Conservation (phyloP, 345 rosid species). For the Luvunga scandens region DNA sequence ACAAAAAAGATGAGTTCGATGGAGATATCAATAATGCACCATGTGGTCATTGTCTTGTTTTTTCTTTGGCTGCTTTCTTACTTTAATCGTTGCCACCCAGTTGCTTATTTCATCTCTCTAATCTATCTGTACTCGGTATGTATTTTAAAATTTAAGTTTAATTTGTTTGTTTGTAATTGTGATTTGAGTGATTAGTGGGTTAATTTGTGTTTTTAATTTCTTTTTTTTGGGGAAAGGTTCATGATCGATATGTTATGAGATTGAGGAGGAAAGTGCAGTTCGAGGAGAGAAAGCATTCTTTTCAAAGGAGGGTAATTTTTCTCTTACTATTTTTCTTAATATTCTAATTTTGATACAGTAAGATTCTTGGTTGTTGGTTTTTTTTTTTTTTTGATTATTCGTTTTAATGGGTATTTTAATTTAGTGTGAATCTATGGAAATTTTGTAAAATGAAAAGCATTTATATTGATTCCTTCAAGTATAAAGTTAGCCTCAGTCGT, state of each 20-base stretch:
- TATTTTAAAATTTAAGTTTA: not conserved
- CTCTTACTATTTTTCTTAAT: not conserved
- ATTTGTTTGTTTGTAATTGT: not conserved
- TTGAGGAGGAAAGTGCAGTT: constrained; percentile 58
- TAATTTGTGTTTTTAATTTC: not conserved
- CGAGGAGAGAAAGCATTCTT: constrained; percentile 63
- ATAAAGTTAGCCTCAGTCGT: not conserved
- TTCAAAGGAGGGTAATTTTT: constrained; percentile 64
- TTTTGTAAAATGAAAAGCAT: not conserved
- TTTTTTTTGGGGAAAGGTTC: constrained; percentile 45
- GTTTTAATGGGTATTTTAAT: not conserved
- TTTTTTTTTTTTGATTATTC: not conserved
- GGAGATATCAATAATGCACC: constrained; percentile 66
- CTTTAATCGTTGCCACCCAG: constrained; percentile 51
- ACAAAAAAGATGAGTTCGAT: constrained; percentile 27
- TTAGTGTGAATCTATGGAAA: not conserved
- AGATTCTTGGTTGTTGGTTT: not conserved
- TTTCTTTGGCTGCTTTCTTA: constrained; percentile 63
- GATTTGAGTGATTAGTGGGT: not conserved
- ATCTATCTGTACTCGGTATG: constrained; percentile 73
- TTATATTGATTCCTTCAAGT: not conserved
- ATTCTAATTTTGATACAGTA: not conserved
- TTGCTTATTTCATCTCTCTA: constrained; percentile 55
- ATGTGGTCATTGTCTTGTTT: constrained; percentile 61
- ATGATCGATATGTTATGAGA: constrained; percentile 61